Evolutionary conservation across 495 filamentous ascomycete genomes (phyloP), one percentile per base, ranked within the genome.

Genomic region (Extremus antarcticus): DNA sequence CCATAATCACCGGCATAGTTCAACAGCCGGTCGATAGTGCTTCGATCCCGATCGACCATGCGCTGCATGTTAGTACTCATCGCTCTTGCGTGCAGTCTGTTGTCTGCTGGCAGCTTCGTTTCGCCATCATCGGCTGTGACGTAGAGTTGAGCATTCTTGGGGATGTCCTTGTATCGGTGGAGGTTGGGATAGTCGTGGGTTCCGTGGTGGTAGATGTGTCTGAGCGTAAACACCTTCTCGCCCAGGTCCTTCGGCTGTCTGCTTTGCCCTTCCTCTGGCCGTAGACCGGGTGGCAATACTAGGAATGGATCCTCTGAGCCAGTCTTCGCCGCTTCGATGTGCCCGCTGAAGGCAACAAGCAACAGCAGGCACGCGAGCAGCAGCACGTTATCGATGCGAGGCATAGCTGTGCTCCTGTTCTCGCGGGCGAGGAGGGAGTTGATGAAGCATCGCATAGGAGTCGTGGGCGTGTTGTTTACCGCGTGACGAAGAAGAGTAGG

Each of bases 191-290:
- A 77, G 59, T 80, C 71, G 66, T 77, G 71, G 47, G 85, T 82
- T 4, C 89, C 92, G 66, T 95, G 91, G 63, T 92, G 89, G 70
- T 88, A 89, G 51, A 97, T 82, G 69, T 97, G 92, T 58, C 86
- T 83, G 56, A 98, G 76, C 7, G 79, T 85, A 25, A 62, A 62
- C 47, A 29, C 40, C 43, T 43, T 20, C 38, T 54, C 59, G 8
- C 51, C 59, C 20, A 57, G 47, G 23, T 58, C 51, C 35, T 23
- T 49, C 29, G 53, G 25, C 15, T 29, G 57, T 29, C n/a, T 11
- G 3, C 22, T 17, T 35, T 35, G 21, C 11, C 24, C 11, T 25
- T 21, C 2, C 29, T 53, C 35, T 21, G 39, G 20, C n/a, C 8
- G 7, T 10, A 43, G 13, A 21, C 54, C 54, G 8, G 58, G 58